Evolutionary conservation across 2,329 filamentous ascomycete species (phyloP).

Genomic region (Coniochaeta pulveracea): DNA sequence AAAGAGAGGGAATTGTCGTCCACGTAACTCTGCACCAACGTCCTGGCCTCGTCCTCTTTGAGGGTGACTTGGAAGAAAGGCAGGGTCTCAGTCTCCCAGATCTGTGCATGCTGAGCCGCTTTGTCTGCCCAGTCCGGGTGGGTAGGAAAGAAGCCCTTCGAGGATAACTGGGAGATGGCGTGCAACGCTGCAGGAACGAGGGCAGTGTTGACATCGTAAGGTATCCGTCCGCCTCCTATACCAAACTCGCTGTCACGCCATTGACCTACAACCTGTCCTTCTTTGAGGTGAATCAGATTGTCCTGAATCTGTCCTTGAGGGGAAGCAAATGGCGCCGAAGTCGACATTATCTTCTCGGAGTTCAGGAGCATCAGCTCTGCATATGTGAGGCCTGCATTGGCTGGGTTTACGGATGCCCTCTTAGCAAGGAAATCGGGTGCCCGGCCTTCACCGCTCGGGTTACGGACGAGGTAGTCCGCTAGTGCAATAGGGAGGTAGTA

Average conservation of each 20-base stretch:
- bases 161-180: constrained; percentile 41
- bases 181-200: constrained; percentile 49
- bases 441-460: constrained; percentile 25
- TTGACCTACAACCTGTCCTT: constrained; percentile 42
- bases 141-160: constrained; percentile 35
- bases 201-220: constrained; percentile 54
- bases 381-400: constrained; percentile 43
- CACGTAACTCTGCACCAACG: constrained; percentile 36
- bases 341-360: constrained; percentile 45
- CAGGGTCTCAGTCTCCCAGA: constrained; percentile 52
- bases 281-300: constrained; percentile 47
- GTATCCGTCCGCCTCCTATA: constrained; percentile 49
- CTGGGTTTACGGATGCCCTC: constrained; percentile 33
- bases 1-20: constrained; percentile 28
- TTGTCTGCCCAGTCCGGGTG: constrained; percentile 31
- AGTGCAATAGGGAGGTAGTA: constrained; percentile 48
- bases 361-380: constrained; percentile 36
- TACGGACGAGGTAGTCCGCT: constrained; percentile 44
- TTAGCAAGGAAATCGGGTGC: constrained; percentile 23
- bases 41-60: constrained; percentile 27
- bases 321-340: constrained; percentile 37
- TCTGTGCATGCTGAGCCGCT: constrained; percentile 38
- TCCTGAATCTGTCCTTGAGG: constrained; percentile 32
- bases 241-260: constrained; percentile 53
- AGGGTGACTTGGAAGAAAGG: constrained; percentile 42